These are phyloP conservation scores for Fraxinus ornus DNA, from an alignment of 305 asterid genomes.

Conservation along the genomic window DNA sequence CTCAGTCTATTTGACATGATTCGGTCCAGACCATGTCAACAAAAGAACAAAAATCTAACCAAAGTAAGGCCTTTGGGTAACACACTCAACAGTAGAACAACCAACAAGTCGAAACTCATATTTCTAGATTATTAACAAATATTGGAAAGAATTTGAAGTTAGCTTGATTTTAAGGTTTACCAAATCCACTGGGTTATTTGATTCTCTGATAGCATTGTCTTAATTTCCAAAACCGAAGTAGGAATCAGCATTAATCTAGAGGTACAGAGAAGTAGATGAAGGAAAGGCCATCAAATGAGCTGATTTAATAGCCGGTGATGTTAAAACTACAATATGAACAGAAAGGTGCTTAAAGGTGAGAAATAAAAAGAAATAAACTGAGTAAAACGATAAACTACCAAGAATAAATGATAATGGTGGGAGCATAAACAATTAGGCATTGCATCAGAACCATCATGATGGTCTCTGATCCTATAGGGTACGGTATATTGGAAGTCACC, in stretches of 20 bases:
- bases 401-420: neutral
- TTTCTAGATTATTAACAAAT: neutral
- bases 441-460: neutral
- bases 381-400: neutral
- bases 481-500: neutral
- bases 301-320: neutral
- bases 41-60: neutral
- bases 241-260: neutral
- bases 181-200: neutral
- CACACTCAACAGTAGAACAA: conserved; percentile 7
- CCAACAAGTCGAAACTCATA: neutral
- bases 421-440: neutral
- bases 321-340: neutral
- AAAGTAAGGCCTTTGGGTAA: conserved; percentile 2
- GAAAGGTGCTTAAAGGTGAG: neutral
- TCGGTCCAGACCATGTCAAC: neutral
- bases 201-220: neutral
- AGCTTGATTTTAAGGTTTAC: neutral
- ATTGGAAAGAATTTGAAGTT: neutral
- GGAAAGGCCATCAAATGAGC: neutral
- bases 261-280: neutral
- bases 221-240: neutral
- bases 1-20: neutral
- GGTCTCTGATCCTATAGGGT: neutral
- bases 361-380: neutral